These are phyloP conservation scores for Ascosphaera acerosa DNA, from an alignment of 2,329 filamentous ascomycete species.

Conservation along the genomic window DNA sequence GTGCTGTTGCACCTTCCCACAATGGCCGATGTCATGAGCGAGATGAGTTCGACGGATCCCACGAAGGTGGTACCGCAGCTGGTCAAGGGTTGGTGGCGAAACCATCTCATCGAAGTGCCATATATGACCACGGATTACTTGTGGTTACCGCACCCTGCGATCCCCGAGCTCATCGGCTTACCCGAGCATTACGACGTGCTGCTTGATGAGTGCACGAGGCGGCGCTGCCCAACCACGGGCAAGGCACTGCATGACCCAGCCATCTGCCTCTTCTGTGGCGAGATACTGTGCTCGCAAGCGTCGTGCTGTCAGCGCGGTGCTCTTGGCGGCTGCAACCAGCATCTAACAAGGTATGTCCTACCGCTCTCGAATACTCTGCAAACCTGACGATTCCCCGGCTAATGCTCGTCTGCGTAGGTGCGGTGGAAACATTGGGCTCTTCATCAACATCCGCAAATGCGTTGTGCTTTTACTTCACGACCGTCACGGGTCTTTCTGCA, in stretches of 20 bases:
- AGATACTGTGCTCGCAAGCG: slow-evolving; percentile 88
- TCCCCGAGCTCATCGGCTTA: slow-evolving; percentile 80
- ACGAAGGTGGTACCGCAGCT: slow-evolving; percentile 23
- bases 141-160: slow-evolving; percentile 47
- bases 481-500: slow-evolving; percentile 55
- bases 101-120: slow-evolving; percentile 15
- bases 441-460: slow-evolving; percentile 93
- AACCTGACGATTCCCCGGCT: slow-evolving; percentile 6
- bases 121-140: slow-evolving; percentile 12
- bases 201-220: slow-evolving; percentile 70
- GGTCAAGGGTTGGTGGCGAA: slow-evolving; percentile 45
- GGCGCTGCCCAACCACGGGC: slow-evolving; percentile 66
- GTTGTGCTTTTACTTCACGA: slow-evolving; percentile 70
- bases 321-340: slow-evolving; percentile 71
- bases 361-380: slow-evolving; percentile 8
- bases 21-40: slow-evolving; percentile 51
- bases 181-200: slow-evolving; percentile 79
- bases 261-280: slow-evolving; percentile 82
- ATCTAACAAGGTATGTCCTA: slow-evolving; percentile 48
- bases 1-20: slow-evolving; percentile 49
- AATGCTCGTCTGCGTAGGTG: slow-evolving; percentile 31
- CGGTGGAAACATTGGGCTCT: slow-evolving; percentile 71
- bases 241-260: slow-evolving; percentile 79
- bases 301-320: slow-evolving; percentile 56
- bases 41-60: slow-evolving; percentile 21